Evolutionary conservation across 805 yeast species (phyloP), one percentile per base, ranked within the genome.

Genomic region (Metschnikowia aberdeeniae): DNA sequence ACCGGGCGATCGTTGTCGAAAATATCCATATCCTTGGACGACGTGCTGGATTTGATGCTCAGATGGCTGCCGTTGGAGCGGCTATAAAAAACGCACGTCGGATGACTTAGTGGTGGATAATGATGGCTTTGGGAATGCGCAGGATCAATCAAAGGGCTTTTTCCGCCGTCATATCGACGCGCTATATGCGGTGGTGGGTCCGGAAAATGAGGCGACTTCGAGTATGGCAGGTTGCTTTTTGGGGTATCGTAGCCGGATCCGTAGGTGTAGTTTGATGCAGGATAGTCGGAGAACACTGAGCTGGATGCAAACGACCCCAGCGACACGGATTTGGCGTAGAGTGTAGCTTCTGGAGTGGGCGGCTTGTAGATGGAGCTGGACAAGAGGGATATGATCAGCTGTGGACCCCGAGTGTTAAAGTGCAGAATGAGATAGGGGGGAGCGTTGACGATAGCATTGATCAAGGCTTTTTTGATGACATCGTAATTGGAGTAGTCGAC

Each of bases 1-100:
- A 48, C 49, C 17, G 60, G 51, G 22, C 59, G 49, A 31, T 60
- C 67, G 19, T 44, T 40, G 43, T 64, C 67, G 44, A 62, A 63
- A 6, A 61, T 51, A 20, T 55, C 57, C 31, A 48, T 47, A 17
- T 57, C 62, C 12, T 50, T 44, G 11, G 54, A 48, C 14, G 58
- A 49, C 17, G 47, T 46, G 12, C 60, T 47, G 20, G 64, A 59
- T 44, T 53, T 59, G 31, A 64, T 46, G 45, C 69, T 65, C 28
- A 56, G 57, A 45, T 56, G 62, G 48, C 65, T 61, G 40, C 42
- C 52, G 44, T 60, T 64, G 42, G 49, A 29, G 11, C 45, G 42
- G 22, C 42, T 20, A 34, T 49, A 49, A 17, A 34, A 31, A 10
- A 40, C 31, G 11, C 40, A 34, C n/a, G 42, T 37, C 9, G 50